Evolutionary conservation across 768 basidiomycete species (phyloP).

Genomic region (Saitozyma podzolica): DNA sequence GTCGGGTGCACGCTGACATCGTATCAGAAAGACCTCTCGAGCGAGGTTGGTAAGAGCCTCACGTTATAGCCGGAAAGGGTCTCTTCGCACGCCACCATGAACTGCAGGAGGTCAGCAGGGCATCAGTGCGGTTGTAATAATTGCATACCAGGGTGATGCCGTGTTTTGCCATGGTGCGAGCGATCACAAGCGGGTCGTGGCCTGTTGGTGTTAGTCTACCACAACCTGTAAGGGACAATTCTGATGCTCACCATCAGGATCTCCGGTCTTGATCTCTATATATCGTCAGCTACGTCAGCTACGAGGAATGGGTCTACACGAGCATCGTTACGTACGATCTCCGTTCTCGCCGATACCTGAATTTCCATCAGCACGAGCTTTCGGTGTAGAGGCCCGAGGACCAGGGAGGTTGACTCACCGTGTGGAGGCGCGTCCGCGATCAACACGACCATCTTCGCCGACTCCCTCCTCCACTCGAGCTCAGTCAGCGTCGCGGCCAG

Average conservation of each 20-base stretch:
- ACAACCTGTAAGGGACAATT: background rate
- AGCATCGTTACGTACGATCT: conserved; percentile 33
- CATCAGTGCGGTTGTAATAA: no score
- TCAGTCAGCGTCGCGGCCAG: conserved; percentile 73
- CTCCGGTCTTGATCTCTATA: conserved; percentile 86
- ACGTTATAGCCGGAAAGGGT: conserved; percentile 49
- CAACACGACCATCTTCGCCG: conserved; percentile 93
- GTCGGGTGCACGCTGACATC: conserved; percentile 57
- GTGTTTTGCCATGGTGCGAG: conserved; percentile 80
- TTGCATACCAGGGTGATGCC: no score
- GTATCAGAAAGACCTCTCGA: background rate
- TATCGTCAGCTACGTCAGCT: conserved; percentile 2
- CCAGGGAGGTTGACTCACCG: conserved; percentile 56
- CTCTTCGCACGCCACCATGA: conserved; percentile 99
- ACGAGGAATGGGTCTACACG: background rate
- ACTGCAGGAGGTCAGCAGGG: conserved; percentile 60
- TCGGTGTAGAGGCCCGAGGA: background rate
- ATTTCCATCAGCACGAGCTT: conserved; percentile 60
- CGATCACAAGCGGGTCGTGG: conserved; percentile 81
- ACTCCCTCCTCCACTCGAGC: conserved; percentile 84
- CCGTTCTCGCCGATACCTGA: conserved; percentile 77
- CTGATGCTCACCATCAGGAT: conserved; percentile 68
- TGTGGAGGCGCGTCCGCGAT: conserved; percentile 98
- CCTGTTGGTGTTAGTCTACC: conserved; percentile 47
- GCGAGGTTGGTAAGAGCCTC: conserved; percentile 3